These are phyloP conservation scores for Penicillium bialowiezense DNA, from an alignment of 495 filamentous ascomycete species.

Conservation along the genomic window DNA sequence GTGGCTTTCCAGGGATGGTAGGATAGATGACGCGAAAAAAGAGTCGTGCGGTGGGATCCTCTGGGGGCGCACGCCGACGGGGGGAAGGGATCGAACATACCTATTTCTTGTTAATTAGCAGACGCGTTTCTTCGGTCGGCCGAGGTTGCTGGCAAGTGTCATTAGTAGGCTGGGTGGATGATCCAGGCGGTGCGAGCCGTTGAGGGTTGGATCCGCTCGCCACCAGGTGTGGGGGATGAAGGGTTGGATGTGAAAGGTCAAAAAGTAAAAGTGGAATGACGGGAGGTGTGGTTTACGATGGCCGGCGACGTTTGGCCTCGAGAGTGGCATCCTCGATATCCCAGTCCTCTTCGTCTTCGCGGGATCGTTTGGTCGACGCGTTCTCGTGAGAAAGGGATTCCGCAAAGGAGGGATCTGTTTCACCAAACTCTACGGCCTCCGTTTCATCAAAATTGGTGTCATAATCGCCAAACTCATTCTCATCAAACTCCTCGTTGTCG, in stretches of 20 bases:
- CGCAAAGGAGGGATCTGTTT: conserved; percentile 16
- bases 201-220: not conserved
- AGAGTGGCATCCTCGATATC: conserved; percentile 18
- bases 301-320: conserved; percentile 29
- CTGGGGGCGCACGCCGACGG: not conserved
- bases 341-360: conserved; percentile 31
- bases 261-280: not conserved
- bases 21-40: not conserved
- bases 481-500: conserved; percentile 19
- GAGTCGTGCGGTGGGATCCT: not conserved
- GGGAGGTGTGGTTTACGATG: conserved; percentile 17
- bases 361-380: conserved; percentile 27
- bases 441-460: conserved; percentile 17
- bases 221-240: not conserved
- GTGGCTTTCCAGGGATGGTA: not conserved
- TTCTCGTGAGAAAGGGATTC: conserved; percentile 18
- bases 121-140: not conserved
- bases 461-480: conserved; percentile 19
- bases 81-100: conserved; percentile 17
- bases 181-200: not conserved
- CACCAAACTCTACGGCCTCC: conserved; percentile 22
- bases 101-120: conserved; percentile 6
- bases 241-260: not conserved
- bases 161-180: conserved; percentile 11
- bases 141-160: conserved; percentile 14